Evolutionary conservation across 305 asterid genomes (phyloP).

Genomic region (Fraxinus platypoda): DNA sequence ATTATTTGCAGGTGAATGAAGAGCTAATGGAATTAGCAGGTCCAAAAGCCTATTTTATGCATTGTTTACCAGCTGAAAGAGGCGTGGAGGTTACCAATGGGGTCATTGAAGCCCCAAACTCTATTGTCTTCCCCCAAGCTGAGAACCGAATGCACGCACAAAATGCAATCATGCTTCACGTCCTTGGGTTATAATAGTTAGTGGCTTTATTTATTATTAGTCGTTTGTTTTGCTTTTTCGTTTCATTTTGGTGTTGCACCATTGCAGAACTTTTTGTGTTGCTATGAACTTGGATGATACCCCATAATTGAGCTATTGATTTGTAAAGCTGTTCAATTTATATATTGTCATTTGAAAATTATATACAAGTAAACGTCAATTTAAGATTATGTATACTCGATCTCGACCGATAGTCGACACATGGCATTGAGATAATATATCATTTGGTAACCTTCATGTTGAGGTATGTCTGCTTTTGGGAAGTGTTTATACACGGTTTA

Average conservation of each 20-base stretch:
- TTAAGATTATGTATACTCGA: background rate
- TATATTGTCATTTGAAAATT: background rate
- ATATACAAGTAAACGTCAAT: too few species aligned
- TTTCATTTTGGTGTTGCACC: background rate
- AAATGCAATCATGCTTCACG: conserved; percentile 91
- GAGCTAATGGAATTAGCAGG: conserved; percentile 89
- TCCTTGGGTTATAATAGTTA: conserved; percentile 57
- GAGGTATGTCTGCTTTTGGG: background rate
- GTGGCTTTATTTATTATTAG: background rate
- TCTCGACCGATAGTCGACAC: background rate
- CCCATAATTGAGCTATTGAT: background rate
- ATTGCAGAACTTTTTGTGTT: background rate
- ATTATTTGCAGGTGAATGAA: conserved; percentile 67
- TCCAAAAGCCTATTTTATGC: conserved; percentile 78
- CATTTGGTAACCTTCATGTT: background rate
- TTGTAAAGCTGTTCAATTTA: background rate
- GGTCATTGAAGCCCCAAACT: conserved; percentile 77
- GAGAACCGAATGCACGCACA: conserved; percentile 97
- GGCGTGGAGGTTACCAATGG: conserved; percentile 84
- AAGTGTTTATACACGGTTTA: too few species aligned
- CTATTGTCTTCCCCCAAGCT: conserved; percentile 87
- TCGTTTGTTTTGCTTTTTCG: background rate
- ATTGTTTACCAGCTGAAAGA: conserved; percentile 92
- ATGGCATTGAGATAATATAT: background rate
- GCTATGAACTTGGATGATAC: background rate